Evolutionary conservation across 768 basidiomycete genomes (phyloP).

Genomic region (Kwoniella pini): DNA sequence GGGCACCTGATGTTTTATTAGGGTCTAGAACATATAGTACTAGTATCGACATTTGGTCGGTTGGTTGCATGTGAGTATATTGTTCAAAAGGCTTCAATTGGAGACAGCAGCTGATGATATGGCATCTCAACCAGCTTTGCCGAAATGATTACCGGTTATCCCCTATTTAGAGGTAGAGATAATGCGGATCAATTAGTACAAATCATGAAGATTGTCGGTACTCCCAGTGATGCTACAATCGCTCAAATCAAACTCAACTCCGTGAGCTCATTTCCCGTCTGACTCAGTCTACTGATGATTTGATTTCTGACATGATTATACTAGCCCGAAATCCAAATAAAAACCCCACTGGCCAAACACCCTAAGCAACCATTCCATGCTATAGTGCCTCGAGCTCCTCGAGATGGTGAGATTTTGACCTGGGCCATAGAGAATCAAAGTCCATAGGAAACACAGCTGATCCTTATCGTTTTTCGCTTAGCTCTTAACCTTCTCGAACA

Average conservation of each 20-base stretch:
- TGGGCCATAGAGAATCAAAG: not conserved
- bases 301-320: no score
- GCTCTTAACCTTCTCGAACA: constrained; percentile 93
- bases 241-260: constrained; percentile 87
- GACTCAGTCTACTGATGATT: no score
- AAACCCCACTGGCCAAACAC: constrained; percentile 43
- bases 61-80: constrained; percentile 75
- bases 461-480: constrained; percentile 24
- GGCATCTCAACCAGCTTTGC: constrained; percentile 63
- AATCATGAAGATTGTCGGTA: constrained; percentile 96
- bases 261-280: no score
- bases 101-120: no score
- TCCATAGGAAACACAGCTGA: no score
- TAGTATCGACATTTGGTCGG: constrained; percentile 98
- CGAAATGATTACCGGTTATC: constrained; percentile 98
- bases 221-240: constrained; percentile 82
- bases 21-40: constrained; percentile 97
- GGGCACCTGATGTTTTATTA: constrained; percentile 94
- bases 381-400: constrained; percentile 50
- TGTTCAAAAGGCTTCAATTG: not conserved
- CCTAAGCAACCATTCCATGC: constrained; percentile 52
- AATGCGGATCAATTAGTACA: constrained; percentile 97
- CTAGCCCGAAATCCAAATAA: constrained; percentile 50
- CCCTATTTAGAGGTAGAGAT: constrained; percentile 93
- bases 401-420: constrained; percentile 34